Evolutionary conservation across 768 basidiomycete species (phyloP).

Genomic region (Phylloporus arenicola): DNA sequence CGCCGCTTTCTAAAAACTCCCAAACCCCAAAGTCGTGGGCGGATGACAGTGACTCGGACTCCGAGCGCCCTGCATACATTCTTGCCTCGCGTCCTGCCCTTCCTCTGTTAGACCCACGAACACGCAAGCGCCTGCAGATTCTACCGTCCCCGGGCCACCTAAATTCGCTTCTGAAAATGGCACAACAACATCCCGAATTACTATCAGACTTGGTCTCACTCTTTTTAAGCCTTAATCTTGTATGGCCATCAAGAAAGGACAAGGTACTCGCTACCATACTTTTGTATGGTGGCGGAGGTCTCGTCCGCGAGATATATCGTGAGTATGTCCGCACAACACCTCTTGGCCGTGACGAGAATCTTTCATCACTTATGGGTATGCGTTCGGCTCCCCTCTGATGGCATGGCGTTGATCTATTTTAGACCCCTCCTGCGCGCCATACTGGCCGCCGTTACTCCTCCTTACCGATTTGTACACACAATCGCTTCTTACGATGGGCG

Average conservation of each 20-base stretch:
- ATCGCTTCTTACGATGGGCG: slow-evolving; percentile 84
- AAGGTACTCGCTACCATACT: slow-evolving; percentile 52
- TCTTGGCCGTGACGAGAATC: slow-evolving; percentile 54
- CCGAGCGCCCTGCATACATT: slow-evolving; percentile 29
- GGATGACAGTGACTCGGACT: slow-evolving; percentile 39
- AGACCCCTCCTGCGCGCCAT: slow-evolving; percentile 42
- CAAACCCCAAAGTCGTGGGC: slow-evolving; percentile 11
- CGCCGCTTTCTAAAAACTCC: slow-evolving; percentile 25
- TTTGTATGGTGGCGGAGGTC: slow-evolving; percentile 48
- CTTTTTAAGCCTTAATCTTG: slow-evolving; percentile 49
- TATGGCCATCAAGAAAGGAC: slow-evolving; percentile 58
- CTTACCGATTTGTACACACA: slow-evolving; percentile 80
- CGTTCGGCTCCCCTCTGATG: not conserved
- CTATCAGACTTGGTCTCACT: slow-evolving; percentile 50
- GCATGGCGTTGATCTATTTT: slow-evolving; percentile 6
- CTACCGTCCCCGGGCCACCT: slow-evolving; percentile 53
- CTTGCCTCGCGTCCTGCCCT: slow-evolving; percentile 32
- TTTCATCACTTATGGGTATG: slow-evolving; percentile 37
- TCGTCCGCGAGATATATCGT: slow-evolving; percentile 74
- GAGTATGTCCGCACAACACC: slow-evolving; percentile 55
- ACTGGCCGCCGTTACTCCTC: slow-evolving; percentile 71
- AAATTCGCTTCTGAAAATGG: slow-evolving; percentile 43
- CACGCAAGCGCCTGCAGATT: slow-evolving; percentile 56
- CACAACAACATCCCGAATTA: slow-evolving; percentile 36
- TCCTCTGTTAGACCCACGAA: slow-evolving; percentile 51